Percentiles rank a stretch among this genome's conserved stretches.
Evolutionary conservation across 2,329 filamentous ascomycete genomes (phyloP).

Genomic region (Claviceps sp.): DNA sequence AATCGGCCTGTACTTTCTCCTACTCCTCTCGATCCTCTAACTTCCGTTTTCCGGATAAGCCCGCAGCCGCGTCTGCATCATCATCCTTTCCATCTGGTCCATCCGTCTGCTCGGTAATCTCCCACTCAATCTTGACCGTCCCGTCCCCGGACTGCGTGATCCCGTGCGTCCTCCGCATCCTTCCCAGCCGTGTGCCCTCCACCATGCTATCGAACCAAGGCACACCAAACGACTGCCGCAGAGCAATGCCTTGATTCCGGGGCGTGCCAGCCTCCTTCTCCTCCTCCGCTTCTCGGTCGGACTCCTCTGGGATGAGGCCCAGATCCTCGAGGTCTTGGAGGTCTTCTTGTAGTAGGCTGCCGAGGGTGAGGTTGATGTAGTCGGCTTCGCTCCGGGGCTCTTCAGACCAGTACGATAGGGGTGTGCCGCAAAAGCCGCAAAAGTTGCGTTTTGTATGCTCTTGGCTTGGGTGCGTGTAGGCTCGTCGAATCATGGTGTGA

Average conservation of each 20-base stretch:
- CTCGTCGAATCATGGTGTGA: conserved; percentile 48
- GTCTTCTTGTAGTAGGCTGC: conserved; percentile 59
- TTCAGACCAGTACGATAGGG: conserved; percentile 74
- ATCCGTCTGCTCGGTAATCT: conserved; percentile 61
- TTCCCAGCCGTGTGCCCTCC: conserved; percentile 59
- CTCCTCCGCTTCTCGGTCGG: conserved; percentile 15
- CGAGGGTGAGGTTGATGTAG: conserved; percentile 70
- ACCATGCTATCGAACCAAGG: conserved; percentile 82
- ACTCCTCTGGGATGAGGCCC: conserved; percentile 48
- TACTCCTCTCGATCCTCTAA: conserved; percentile 27
- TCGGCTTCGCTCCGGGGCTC: conserved; percentile 55
- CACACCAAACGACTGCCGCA: conserved; percentile 51
- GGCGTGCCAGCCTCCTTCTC: conserved; percentile 14
- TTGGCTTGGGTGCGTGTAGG: conserved; percentile 47
- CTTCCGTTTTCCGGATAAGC: conserved; percentile 38
- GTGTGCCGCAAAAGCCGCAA: conserved; percentile 85
- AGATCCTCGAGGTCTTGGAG: conserved; percentile 60
- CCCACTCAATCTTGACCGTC: conserved; percentile 61
- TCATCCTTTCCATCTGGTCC: conserved; percentile 20
- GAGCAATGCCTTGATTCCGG: conserved; percentile 16
- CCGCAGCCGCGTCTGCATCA: conserved; percentile 18
- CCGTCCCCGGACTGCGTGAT: conserved; percentile 44
- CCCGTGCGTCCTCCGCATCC: conserved; percentile 48
- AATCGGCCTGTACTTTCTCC: background rate
- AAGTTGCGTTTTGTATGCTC: conserved; percentile 59